Evolutionary conservation across 2,329 filamentous ascomycete genomes (phyloP), one percentile per base, ranked within the genome.

Genomic region (Claviceps fusiformis): DNA sequence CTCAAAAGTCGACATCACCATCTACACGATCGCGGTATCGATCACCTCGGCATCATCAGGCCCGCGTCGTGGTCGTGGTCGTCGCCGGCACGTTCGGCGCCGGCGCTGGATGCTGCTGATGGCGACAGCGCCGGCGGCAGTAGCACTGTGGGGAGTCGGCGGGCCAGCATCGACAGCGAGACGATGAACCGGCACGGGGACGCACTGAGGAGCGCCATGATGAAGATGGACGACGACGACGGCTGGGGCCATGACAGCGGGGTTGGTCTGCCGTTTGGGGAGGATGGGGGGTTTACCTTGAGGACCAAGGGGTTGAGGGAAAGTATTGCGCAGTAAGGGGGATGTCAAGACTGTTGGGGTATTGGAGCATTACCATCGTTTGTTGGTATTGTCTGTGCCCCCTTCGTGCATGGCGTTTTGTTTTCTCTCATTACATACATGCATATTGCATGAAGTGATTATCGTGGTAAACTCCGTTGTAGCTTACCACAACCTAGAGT

Each of bases 231-330:
- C 8, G n/a, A 29, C 4, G 24, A 41, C 7, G 24, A 41, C 7
- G 39, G 39, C 5, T 54, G 56, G 45, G 61, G 60, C 17, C 54
- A 62, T 0, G 61, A 63, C 15, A 60, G 62, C 24, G 56, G 58
- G 2, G 55, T 74, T 9, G 60, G 64, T 1, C 57, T 78, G 33
- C 75, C 76, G 3, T 81, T 81, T 65, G 71, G 67, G 45, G 65
- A 62, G 1, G 70, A 72, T 49, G 65, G 68, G 3, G 78, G 73
- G 60, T 68, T 81, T 53, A 78, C 76, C 5, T 60, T 82, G 39
- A 66, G 79, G 55, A 82, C 79, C 0, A 81, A 80, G 63, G 79
- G 79, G 0, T 56, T 82, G 62, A 70, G 78, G 45, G 79, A 81
- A 65, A 73, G 76, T 17, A 54, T 63, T 8, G 59, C 58, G 6